Percentiles rank a stretch among this genome's conserved stretches.
Conservation (phyloP, 768 basidiomycete species). For the Russula vinacea region DNA sequence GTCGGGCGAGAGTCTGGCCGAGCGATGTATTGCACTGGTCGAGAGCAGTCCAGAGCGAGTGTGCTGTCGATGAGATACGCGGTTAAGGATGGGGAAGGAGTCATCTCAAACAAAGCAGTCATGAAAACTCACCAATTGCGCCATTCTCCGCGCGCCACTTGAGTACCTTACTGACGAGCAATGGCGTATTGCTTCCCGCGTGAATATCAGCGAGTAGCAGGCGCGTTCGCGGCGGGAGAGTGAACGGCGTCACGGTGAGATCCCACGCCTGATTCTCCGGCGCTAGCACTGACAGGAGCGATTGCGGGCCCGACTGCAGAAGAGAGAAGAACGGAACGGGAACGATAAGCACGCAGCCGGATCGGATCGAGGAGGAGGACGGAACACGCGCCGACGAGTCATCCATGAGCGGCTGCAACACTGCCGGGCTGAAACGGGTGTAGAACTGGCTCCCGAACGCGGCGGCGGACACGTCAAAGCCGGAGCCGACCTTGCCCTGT, state of each 20-base stretch:
- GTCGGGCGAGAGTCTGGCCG: conserved; percentile 48
- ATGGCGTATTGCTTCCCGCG: conserved; percentile 93
- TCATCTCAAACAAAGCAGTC: background rate
- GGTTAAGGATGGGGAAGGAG: conserved; percentile 1
- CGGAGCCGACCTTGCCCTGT: conserved; percentile 97
- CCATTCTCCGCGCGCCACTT: conserved; percentile 76
- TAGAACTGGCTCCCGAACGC: conserved; percentile 95
- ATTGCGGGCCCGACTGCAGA: conserved; percentile 30
- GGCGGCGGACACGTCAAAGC: conserved; percentile 93
- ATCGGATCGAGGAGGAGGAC: conserved; percentile 2
- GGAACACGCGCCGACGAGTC: conserved; percentile 42
- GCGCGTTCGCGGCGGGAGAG: conserved; percentile 77
- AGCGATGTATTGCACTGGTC: conserved; percentile 60
- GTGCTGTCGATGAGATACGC: conserved; percentile 42
- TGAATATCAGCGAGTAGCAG: conserved; percentile 94
- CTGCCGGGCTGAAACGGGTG: conserved; percentile 74
- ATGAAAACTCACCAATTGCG: conserved; percentile 46
- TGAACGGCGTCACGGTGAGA: conserved; percentile 61
- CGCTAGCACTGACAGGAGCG: conserved; percentile 53
- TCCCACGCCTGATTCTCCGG: conserved; percentile 74
- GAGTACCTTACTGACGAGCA: conserved; percentile 86
- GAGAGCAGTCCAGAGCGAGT: conserved; percentile 61
- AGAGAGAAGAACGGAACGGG: too few relatives aligned
- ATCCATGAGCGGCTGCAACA: conserved; percentile 64
- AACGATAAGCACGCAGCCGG: conserved; percentile 11